phyloP scores from a whole-genome alignment of 2,329 filamentous ascomycete genomes.

The Fusarium continuum region DNA sequence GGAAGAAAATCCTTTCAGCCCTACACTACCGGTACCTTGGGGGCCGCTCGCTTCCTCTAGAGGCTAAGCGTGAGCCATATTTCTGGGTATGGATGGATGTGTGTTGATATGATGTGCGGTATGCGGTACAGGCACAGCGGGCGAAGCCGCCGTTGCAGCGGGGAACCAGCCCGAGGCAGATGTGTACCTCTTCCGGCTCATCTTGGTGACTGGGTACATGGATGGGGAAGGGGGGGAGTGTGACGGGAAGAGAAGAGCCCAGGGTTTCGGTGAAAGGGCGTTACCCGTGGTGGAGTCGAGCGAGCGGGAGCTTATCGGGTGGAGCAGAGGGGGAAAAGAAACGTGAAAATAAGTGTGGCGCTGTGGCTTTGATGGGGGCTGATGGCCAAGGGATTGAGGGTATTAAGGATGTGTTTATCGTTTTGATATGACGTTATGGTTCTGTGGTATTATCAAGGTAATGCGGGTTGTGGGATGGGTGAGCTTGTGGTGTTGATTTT shows the following conservation, averaged over 20 bases:
- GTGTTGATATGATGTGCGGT: slow-evolving; percentile 31
- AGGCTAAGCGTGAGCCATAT: slow-evolving; percentile 40
- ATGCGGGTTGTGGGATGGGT: too few species aligned
- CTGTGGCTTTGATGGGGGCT: slow-evolving; percentile 16
- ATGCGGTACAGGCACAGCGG: too few species aligned
- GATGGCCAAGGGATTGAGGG: not conserved
- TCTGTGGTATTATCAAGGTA: too few species aligned
- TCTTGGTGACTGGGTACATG: slow-evolving; percentile 5
- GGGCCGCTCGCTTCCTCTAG: slow-evolving; percentile 39
- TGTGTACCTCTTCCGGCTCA: slow-evolving; percentile 1
- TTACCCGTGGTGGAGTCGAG: slow-evolving; percentile 29
- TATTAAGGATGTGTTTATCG: not conserved
- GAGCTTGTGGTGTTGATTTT: not conserved
- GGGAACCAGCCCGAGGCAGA: slow-evolving; percentile 6
- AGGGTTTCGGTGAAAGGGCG: slow-evolving; percentile 21
- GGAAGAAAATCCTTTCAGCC: slow-evolving; percentile 31
- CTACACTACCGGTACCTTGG: slow-evolving; percentile 31
- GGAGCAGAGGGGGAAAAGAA: slow-evolving; percentile 14
- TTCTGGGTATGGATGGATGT: slow-evolving; percentile 27
- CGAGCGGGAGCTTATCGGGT: slow-evolving; percentile 29
- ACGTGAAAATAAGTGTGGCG: slow-evolving; percentile 13
- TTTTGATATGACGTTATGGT: too few species aligned
- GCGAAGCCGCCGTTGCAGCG: slow-evolving; percentile 41
- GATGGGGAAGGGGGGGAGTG: slow-evolving; percentile 21
- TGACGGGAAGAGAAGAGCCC: not conserved